phyloP scores from a whole-genome alignment of 2,329 filamentous ascomycete genomes.

The Cladosporium sp. region DNA sequence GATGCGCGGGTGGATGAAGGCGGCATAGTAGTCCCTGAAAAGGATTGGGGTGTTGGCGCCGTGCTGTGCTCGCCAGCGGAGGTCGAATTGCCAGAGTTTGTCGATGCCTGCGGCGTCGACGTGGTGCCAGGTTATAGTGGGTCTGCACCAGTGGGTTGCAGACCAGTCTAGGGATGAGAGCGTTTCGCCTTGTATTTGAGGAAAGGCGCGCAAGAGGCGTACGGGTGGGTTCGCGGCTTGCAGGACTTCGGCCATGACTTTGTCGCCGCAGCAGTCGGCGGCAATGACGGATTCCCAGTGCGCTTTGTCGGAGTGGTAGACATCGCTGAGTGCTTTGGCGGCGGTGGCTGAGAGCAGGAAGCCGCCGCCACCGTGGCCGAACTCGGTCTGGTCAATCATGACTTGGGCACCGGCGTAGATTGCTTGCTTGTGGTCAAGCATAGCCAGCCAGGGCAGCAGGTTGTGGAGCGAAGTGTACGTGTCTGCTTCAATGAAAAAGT shows the following conservation, averaged over 20 bases:
- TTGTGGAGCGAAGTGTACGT: constrained; percentile 48
- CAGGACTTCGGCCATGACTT: constrained; percentile 38
- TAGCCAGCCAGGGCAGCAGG: constrained; percentile 47
- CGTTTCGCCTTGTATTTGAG: constrained; percentile 40
- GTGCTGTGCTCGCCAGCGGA: constrained; percentile 35
- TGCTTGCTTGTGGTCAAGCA: constrained; percentile 43
- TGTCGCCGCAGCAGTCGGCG: constrained; percentile 40
- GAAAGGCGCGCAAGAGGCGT: constrained; percentile 38
- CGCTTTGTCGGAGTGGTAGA: constrained; percentile 24
- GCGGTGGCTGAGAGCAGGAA: constrained; percentile 48
- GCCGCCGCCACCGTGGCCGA: constrained; percentile 51
- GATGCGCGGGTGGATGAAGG: constrained; percentile 36
- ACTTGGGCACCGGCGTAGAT: constrained; percentile 50
- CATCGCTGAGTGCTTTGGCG: constrained; percentile 33
- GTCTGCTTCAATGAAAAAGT: constrained; percentile 59
- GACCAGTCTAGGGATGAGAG: constrained; percentile 39
- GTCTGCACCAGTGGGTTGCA: constrained; percentile 39
- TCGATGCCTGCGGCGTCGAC: constrained; percentile 30
- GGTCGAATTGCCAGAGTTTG: constrained; percentile 35
- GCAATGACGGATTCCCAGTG: constrained; percentile 38
- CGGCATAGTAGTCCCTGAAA: constrained; percentile 36
- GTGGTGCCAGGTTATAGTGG: constrained; percentile 40
- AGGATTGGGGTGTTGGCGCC: constrained; percentile 38
- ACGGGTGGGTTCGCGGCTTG: constrained; percentile 34
- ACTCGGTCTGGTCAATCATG: constrained; percentile 34